These are phyloP conservation scores for Amaranthus hypochondriacus DNA, from an alignment of 148 eudicot species.

Conservation along the genomic window DNA sequence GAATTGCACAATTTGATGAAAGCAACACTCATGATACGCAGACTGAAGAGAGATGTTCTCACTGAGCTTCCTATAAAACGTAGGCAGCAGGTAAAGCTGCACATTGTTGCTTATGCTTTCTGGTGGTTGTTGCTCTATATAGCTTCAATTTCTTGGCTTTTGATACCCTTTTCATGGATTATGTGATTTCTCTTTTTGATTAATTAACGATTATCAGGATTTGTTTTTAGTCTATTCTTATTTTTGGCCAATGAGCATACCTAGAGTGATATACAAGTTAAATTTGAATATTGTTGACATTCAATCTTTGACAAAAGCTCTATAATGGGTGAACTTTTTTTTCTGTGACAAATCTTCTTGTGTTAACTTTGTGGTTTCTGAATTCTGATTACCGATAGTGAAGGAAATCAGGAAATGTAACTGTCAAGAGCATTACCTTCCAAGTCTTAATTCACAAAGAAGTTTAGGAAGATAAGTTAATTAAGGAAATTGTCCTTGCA, in stretches of 20 bases:
- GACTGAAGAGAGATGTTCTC: conserved; percentile 93
- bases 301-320: background rate
- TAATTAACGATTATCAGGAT: too few relatives aligned
- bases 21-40: conserved; percentile 94
- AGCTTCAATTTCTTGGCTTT: background rate
- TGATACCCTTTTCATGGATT: background rate
- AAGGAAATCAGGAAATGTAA: background rate
- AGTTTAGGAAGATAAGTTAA: background rate
- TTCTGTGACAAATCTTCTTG: background rate
- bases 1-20: conserved; percentile 93
- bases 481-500: background rate
- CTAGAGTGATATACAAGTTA: too few relatives aligned
- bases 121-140: background rate
- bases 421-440: background rate
- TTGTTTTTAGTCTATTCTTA: too few relatives aligned
- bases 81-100: conserved; percentile 75
- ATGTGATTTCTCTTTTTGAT: background rate
- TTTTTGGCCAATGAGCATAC: background rate
- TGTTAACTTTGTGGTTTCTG: background rate
- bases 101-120: background rate
- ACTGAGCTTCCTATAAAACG: conserved; percentile 89
- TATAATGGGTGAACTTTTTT: background rate
- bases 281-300: too few relatives aligned
- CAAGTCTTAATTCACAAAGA: background rate
- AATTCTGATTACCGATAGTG: background rate